Evolutionary conservation across 371 early-diverging fungal genomes (phyloP).

Genomic region (Rhizopus delemar): DNA sequence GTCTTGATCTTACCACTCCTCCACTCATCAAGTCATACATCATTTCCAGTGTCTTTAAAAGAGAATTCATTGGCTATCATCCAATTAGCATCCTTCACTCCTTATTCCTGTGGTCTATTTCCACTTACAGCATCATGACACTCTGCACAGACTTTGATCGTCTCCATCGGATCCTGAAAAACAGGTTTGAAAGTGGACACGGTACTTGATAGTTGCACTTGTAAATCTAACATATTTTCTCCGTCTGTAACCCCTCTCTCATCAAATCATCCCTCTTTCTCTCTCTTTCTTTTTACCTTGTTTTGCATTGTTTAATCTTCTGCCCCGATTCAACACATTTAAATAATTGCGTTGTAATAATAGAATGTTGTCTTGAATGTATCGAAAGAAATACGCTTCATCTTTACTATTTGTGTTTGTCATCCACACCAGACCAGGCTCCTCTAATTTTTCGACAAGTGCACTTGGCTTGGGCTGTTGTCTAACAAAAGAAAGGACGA

Average conservation of each 20-base stretch:
- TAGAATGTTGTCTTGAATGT: slow-evolving; percentile 29
- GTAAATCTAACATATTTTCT: too few species aligned
- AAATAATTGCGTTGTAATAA: slow-evolving; percentile 26
- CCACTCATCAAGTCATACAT: slow-evolving; percentile 34
- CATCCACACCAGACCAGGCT: neutral
- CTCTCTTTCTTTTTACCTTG: neutral
- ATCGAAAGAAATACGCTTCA: slow-evolving; percentile 44
- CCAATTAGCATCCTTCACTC: neutral
- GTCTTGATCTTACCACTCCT: slow-evolving; percentile 42
- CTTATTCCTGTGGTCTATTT: too few species aligned
- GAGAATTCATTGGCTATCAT: neutral
- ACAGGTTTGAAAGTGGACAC: too few species aligned
- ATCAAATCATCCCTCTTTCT: neutral
- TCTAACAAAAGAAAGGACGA: slow-evolving; percentile 53
- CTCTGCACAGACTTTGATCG: too few species aligned
- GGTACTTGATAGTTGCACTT: too few species aligned
- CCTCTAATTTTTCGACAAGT: neutral
- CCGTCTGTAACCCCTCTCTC: too few species aligned
- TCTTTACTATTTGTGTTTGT: slow-evolving; percentile 10
- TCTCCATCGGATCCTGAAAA: too few species aligned
- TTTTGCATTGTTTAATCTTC: slow-evolving; percentile 2
- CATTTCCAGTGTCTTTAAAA: slow-evolving; percentile 23
- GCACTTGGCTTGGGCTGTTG: slow-evolving; percentile 11
- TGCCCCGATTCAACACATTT: slow-evolving; percentile 6
- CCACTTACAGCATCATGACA: too few species aligned